phyloP scores from a whole-genome alignment of 2,329 filamentous ascomycete genomes.

The Stromatinia cepivora region DNA sequence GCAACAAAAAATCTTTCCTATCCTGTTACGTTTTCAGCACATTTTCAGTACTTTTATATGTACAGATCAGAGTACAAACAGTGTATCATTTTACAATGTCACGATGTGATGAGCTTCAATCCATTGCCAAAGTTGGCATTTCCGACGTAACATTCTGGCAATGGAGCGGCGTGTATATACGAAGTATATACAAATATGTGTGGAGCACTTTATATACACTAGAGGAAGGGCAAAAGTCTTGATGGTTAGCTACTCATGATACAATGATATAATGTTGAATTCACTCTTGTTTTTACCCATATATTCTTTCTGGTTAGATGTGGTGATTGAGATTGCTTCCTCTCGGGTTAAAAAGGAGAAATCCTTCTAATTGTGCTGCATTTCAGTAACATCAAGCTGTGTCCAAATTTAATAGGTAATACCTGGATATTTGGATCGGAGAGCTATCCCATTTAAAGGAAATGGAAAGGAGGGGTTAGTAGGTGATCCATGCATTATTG shows the following conservation, averaged over 20 bases:
- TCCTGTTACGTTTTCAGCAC: neutral
- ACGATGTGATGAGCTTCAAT: neutral
- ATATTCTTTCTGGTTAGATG: neutral
- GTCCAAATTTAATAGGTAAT: too few relatives aligned
- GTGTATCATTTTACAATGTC: neutral
- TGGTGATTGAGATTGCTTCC: neutral
- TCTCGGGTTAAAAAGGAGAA: too few relatives aligned
- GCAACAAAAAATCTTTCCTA: neutral
- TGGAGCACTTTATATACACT: neutral
- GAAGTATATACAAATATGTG: constrained; percentile 1
- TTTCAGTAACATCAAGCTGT: too few relatives aligned
- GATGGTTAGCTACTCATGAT: constrained; percentile 9
- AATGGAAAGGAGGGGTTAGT: neutral
- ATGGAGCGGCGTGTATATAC: neutral
- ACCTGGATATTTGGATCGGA: neutral
- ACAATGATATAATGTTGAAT: neutral
- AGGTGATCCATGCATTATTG: neutral
- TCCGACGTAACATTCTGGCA: neutral
- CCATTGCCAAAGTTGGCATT: neutral
- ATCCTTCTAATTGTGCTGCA: too few relatives aligned
- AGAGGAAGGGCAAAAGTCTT: neutral
- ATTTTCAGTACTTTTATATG: neutral
- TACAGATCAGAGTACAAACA: neutral
- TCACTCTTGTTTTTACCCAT: neutral
- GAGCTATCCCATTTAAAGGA: neutral